A percentile compares a stretch with the other conserved stretches of the same genome.
Evolutionary conservation across 2,329 filamentous ascomycete species (phyloP).

Genomic region (Ramularia endophylla): DNA sequence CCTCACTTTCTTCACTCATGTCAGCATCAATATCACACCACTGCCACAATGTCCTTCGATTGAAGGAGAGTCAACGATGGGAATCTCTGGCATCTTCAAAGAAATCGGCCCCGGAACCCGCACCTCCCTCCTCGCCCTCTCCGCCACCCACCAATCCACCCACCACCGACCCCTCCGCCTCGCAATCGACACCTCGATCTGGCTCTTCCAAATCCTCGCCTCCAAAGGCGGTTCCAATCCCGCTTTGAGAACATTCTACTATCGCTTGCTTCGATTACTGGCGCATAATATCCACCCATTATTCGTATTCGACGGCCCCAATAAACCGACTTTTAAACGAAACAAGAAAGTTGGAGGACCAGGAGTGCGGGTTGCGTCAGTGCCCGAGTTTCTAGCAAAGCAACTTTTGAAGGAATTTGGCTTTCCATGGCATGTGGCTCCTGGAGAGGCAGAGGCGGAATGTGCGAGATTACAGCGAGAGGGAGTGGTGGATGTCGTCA

Average conservation of each 20-base stretch:
- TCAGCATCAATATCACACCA: constrained; percentile 14
- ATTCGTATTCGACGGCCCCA: constrained; percentile 83
- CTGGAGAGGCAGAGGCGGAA: constrained; percentile 93
- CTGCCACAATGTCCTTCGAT: no score
- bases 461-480: constrained; percentile 78
- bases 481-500: constrained; percentile 83
- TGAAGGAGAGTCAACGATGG: no score
- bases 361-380: constrained; percentile 55
- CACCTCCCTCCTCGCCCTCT: constrained; percentile 74
- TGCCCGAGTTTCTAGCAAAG: constrained; percentile 73
- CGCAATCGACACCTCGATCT: constrained; percentile 92
- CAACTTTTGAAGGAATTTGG: constrained; percentile 78
- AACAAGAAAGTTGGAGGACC: constrained; percentile 63
- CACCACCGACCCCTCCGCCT: constrained; percentile 70
- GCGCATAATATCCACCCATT: constrained; percentile 74
- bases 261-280: constrained; percentile 73
- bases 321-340: constrained; percentile 82
- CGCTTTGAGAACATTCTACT: constrained; percentile 86
- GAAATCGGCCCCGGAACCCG: constrained; percentile 78
- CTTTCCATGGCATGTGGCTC: constrained; percentile 77
- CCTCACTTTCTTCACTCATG: background rate
- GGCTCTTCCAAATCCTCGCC: constrained; percentile 90
- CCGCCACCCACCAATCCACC: constrained; percentile 67
- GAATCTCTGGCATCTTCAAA: constrained; percentile 66
- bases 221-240: constrained; percentile 83